A percentile compares a stretch with the other conserved stretches of the same genome.
phyloP scores from a whole-genome alignment of 2,329 filamentous ascomycete species.

The Fusarium sp. region DNA sequence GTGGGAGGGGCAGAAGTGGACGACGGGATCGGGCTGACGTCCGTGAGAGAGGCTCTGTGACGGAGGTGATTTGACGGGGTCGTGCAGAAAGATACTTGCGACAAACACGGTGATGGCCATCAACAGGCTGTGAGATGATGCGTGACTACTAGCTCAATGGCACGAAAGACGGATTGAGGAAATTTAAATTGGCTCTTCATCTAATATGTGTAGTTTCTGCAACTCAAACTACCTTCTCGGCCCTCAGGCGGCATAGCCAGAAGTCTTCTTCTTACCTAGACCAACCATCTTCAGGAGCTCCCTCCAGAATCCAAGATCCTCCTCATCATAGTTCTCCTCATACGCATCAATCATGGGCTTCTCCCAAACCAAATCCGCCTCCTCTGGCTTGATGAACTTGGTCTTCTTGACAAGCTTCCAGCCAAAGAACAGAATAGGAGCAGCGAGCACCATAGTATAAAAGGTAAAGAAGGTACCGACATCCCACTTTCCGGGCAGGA shows the following conservation, averaged over 20 bases:
- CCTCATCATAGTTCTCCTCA: slow-evolving; percentile 15
- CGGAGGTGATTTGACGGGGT: no score
- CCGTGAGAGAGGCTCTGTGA: no score
- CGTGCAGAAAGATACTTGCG: no score
- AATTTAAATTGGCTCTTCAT: background rate
- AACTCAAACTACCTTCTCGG: background rate
- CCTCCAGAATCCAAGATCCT: slow-evolving; percentile 18
- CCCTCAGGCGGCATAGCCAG: background rate
- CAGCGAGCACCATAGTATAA: slow-evolving; percentile 57
- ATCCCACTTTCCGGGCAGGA: slow-evolving; percentile 53
- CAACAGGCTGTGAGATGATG: no score
- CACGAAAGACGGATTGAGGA: no score
- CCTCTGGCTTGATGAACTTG: slow-evolving; percentile 17
- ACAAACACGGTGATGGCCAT: no score
- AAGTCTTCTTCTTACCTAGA: slow-evolving; percentile 1
- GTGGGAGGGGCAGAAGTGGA: no score
- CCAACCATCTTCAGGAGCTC: slow-evolving; percentile 12
- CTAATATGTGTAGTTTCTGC: background rate
- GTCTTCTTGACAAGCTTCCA: slow-evolving; percentile 30
- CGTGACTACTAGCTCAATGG: no score
- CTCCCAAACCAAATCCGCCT: slow-evolving; percentile 28
- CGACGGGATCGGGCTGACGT: no score
- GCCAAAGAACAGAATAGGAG: slow-evolving; percentile 14
- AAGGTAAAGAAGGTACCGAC: slow-evolving; percentile 57
- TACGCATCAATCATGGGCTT: slow-evolving; percentile 26